A percentile compares a stretch with the other conserved stretches of the same genome.
These are phyloP conservation scores for Avena eriantha DNA, from an alignment of 176 grass and related monocot species.

Conservation along the genomic window DNA sequence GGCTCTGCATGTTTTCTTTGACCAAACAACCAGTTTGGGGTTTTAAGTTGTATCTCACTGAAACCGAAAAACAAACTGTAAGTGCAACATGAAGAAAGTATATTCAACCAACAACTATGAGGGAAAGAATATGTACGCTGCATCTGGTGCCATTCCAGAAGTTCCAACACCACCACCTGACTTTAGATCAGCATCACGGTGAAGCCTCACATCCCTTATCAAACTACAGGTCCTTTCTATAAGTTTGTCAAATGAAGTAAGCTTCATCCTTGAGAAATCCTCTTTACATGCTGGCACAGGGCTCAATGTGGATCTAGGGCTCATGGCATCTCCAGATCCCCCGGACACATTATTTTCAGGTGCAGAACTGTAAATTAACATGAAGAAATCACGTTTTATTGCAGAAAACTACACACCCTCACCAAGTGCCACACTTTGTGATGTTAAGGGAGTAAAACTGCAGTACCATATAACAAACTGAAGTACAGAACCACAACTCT, in stretches of 20 bases:
- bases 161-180: conserved; percentile 53
- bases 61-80: conserved; percentile 30
- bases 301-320: conserved; percentile 42
- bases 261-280: conserved; percentile 76
- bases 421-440: conserved; percentile 3
- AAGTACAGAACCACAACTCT: conserved; percentile 22
- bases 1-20: conserved; percentile 85
- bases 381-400: conserved; percentile 16
- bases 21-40: conserved; percentile 94
- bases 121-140: conserved; percentile 67
- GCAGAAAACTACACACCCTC: background rate
- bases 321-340: conserved; percentile 45
- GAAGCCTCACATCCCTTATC: conserved; percentile 80
- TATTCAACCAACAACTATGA: conserved; percentile 13
- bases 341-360: conserved; percentile 37
- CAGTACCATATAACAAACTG: conserved; percentile 14
- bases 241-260: conserved; percentile 93
- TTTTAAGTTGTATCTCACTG: conserved; percentile 98
- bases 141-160: conserved; percentile 90
- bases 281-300: conserved; percentile 87
- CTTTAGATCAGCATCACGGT: conserved; percentile 66
- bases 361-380: conserved; percentile 50
- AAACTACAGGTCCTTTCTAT: conserved; percentile 74
- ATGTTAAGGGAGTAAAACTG: conserved; percentile 12
- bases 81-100: conserved; percentile 6